Percentiles rank a stretch among this genome's conserved stretches.
phyloP scores from a whole-genome alignment of 257 asterid species.

The Primulina huaijiensis region DNA sequence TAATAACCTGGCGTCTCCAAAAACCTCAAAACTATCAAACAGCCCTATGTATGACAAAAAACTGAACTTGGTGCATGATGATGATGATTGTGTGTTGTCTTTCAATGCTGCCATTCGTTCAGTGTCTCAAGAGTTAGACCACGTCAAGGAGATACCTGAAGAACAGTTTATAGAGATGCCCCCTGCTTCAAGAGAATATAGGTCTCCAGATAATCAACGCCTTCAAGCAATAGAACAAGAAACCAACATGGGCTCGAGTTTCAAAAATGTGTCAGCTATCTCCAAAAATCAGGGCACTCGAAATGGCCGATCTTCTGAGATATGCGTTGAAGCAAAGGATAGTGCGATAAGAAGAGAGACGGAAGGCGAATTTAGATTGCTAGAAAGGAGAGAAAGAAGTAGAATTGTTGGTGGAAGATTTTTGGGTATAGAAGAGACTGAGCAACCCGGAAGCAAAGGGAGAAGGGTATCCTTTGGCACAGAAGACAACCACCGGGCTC shows the following conservation, averaged over 20 bases:
- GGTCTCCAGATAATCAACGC: constrained; percentile 28
- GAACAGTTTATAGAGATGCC: constrained; percentile 39
- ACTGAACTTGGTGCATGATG: constrained; percentile 41
- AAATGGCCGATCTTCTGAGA: constrained; percentile 51
- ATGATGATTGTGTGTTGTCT: constrained; percentile 56
- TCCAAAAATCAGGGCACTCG: constrained; percentile 33
- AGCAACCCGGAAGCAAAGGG: constrained; percentile 72
- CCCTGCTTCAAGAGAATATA: constrained; percentile 30
- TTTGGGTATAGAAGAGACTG: constrained; percentile 82
- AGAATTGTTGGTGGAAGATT: constrained; percentile 74
- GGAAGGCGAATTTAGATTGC: constrained; percentile 87
- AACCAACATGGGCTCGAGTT: constrained; percentile 36
- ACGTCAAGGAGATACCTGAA: constrained; percentile 60
- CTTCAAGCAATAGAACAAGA: constrained; percentile 72
- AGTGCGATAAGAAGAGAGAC: constrained; percentile 96
- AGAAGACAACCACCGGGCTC: constrained; percentile 54
- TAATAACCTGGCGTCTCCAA: constrained; percentile 64
- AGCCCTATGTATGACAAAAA: constrained; percentile 71
- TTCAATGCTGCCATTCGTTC: constrained; percentile 90
- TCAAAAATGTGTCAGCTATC: constrained; percentile 17
- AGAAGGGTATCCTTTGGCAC: constrained; percentile 85
- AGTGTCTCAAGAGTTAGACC: constrained; percentile 77
- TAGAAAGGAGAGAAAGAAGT: constrained; percentile 85
- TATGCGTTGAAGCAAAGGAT: constrained; percentile 60
- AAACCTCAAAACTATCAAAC: constrained; percentile 48